A percentile compares a stretch with the other conserved stretches of the same genome.
Conservation (phyloP, 768 basidiomycete genomes). For the Pisolithus microcarpus region DNA sequence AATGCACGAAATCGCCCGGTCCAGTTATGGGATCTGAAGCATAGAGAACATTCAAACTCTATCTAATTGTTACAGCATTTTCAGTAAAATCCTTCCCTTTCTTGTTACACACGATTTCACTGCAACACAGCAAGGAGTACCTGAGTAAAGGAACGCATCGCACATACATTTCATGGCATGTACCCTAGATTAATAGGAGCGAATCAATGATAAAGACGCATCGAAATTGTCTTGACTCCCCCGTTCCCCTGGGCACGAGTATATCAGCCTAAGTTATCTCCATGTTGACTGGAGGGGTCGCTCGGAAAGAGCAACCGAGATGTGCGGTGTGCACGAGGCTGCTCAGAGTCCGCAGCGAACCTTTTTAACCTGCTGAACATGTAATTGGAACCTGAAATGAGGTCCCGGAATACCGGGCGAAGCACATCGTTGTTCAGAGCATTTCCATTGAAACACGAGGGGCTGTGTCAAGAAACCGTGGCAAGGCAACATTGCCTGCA, state of each 20-base stretch:
- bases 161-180: background rate
- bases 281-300: background rate
- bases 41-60: background rate
- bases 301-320: background rate
- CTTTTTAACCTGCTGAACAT: background rate
- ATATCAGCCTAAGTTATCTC: background rate
- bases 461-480: too few relatives aligned
- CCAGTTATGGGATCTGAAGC: background rate
- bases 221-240: background rate
- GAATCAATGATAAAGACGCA: background rate
- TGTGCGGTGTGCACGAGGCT: background rate
- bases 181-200: background rate
- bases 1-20: background rate
- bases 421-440: background rate
- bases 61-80: background rate
- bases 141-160: background rate
- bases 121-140: too few relatives aligned
- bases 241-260: background rate
- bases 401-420: background rate
- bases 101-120: too few relatives aligned
- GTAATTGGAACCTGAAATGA: background rate
- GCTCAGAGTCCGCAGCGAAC: background rate
- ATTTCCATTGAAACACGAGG: too few relatives aligned
- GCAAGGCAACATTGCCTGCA: background rate
- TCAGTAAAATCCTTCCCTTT: background rate